These are phyloP conservation scores for Diaporthe australafricana DNA, from an alignment of 2,329 filamentous ascomycete genomes.

Conservation along the genomic window DNA sequence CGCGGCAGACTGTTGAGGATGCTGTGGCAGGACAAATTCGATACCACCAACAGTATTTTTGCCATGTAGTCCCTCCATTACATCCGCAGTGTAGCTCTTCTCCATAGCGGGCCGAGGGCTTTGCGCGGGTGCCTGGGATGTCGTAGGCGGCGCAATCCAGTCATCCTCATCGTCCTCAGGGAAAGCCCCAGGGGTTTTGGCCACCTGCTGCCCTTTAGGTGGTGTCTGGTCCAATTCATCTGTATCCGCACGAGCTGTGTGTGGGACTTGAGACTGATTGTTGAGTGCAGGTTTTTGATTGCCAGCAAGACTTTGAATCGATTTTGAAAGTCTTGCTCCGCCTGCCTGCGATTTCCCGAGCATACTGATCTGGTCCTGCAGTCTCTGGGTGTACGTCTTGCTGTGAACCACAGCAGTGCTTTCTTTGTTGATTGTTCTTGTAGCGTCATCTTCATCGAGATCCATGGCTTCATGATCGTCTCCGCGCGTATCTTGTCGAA, in stretches of 20 bases:
- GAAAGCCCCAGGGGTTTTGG: conserved; percentile 68
- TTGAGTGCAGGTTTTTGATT: conserved; percentile 46
- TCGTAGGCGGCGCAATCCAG: conserved; percentile 69
- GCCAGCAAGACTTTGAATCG: conserved; percentile 52
- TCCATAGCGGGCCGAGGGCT: conserved; percentile 64
- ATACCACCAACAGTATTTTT: conserved; percentile 60
- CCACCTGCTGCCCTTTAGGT: conserved; percentile 47
- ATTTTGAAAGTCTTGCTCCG: conserved; percentile 60
- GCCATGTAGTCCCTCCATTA: conserved; percentile 67
- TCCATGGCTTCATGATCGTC: conserved; percentile 66
- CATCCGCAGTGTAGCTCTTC: conserved; percentile 72
- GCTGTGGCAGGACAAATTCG: conserved; percentile 58
- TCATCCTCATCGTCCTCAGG: conserved; percentile 71
- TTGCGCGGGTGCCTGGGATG: conserved; percentile 49
- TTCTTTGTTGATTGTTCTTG: conserved; percentile 56
- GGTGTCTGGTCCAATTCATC: conserved; percentile 44
- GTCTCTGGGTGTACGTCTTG: conserved; percentile 91
- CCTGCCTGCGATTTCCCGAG: conserved; percentile 69
- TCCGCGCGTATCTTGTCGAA: conserved; percentile 57
- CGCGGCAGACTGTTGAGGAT: conserved; percentile 45
- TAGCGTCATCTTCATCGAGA: conserved; percentile 54
- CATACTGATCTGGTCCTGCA: conserved; percentile 92
- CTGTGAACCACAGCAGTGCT: conserved; percentile 71
- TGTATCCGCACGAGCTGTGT: conserved; percentile 42
- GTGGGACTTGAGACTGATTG: conserved; percentile 45